These are phyloP conservation scores for Podospora didyma DNA, from an alignment of 495 filamentous ascomycete species.

Conservation along the genomic window DNA sequence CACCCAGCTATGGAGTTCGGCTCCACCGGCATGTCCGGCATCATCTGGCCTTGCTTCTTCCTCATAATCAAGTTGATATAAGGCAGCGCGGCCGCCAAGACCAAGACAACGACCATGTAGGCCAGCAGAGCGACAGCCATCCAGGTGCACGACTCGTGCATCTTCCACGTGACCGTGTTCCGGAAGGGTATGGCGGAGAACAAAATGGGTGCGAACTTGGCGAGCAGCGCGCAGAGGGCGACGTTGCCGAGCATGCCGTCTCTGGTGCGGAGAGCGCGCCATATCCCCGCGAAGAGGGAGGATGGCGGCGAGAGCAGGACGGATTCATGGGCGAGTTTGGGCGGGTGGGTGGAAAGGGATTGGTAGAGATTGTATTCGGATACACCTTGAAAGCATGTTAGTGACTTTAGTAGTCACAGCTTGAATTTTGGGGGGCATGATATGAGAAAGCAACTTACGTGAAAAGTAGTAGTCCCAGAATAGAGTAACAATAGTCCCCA, in stretches of 20 bases:
- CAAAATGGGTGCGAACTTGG: slow-evolving; percentile 36
- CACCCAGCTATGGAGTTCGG: slow-evolving; percentile 18
- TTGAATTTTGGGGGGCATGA: neutral
- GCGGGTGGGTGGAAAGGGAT: neutral
- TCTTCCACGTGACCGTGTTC: slow-evolving; percentile 28
- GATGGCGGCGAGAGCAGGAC: slow-evolving; percentile 1
- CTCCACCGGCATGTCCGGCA: neutral
- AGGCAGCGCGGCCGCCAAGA: neutral
- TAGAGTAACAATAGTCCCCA: slow-evolving; percentile 28
- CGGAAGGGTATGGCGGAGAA: slow-evolving; percentile 35
- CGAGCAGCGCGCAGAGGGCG: slow-evolving; percentile 30
- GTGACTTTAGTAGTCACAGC: neutral
- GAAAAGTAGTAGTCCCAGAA: slow-evolving; percentile 10
- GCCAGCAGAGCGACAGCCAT: slow-evolving; percentile 19
- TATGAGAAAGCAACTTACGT: neutral
- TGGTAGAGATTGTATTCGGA: neutral
- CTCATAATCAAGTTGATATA: neutral
- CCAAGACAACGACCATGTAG: slow-evolving; percentile 1
- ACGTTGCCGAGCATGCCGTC: slow-evolving; percentile 5
- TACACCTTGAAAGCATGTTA: neutral
- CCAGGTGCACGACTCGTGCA: slow-evolving; percentile 31
- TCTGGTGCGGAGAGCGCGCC: neutral
- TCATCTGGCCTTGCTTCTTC: neutral
- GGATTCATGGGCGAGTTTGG: neutral
- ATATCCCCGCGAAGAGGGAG: neutral